Evolutionary conservation across 306 rosid genomes (phyloP).

Genomic region (Fragaria iinumae): DNA sequence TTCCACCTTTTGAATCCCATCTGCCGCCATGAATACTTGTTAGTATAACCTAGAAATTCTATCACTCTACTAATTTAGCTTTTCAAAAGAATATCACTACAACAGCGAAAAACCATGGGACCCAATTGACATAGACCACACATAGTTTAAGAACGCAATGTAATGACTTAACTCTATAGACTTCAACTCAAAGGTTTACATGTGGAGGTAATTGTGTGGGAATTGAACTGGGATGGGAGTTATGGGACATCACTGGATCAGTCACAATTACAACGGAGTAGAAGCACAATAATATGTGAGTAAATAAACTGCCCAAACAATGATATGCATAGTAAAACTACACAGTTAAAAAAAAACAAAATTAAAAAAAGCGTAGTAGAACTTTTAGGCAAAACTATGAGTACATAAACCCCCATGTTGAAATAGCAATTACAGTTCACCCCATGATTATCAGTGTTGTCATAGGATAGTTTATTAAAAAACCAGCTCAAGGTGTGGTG

Average conservation of each 20-base stretch:
- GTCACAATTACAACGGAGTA: slow-evolving; percentile 3
- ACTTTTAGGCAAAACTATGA: neutral
- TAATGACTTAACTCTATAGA: neutral
- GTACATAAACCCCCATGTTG: too few relatives aligned
- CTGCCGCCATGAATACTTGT: neutral
- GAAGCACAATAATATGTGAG: neutral
- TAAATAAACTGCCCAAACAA: neutral
- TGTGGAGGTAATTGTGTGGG: neutral
- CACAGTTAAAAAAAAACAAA: neutral
- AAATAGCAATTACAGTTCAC: too few relatives aligned
- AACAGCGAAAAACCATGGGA: neutral
- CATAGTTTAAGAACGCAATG: neutral
- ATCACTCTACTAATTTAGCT: neutral
- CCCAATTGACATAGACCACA: neutral
- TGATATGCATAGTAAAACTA: neutral
- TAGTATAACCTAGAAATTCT: neutral
- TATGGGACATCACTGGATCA: neutral
- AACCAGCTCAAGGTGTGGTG: too few relatives aligned
- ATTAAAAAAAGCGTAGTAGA: neutral
- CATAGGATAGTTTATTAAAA: too few relatives aligned
- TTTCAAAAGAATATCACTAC: neutral
- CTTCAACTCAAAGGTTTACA: slow-evolving; percentile 3
- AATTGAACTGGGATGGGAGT: neutral
- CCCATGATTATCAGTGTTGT: too few relatives aligned
- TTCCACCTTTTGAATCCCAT: neutral